Conservation (phyloP, 805 yeast species). For the Metschnikowia noctiluminum region DNA sequence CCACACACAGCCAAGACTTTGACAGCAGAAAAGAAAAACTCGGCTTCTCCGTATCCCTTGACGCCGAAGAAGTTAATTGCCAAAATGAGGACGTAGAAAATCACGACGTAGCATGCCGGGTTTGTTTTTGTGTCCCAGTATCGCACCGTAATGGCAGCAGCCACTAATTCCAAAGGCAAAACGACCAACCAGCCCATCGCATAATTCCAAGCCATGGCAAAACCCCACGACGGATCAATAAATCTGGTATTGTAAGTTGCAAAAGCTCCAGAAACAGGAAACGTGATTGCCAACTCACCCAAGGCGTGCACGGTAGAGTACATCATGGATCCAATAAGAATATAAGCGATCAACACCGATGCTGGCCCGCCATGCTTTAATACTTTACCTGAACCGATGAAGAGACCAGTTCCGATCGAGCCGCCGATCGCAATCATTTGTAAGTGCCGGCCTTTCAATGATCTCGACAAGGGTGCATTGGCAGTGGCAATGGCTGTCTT, state of each 20-base stretch:
- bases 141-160: slow-evolving; percentile 54
- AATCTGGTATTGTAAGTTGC: slow-evolving; percentile 61
- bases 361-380: slow-evolving; percentile 73
- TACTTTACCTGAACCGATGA: slow-evolving; percentile 69
- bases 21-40: slow-evolving; percentile 60
- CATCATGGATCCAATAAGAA: slow-evolving; percentile 33
- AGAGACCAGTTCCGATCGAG: slow-evolving; percentile 78
- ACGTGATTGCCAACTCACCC: slow-evolving; percentile 50
- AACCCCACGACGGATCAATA: slow-evolving; percentile 67
- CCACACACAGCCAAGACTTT: slow-evolving; percentile 63
- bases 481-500: slow-evolving; percentile 49
- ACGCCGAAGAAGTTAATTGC: slow-evolving; percentile 17
- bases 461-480: slow-evolving; percentile 54
- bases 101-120: slow-evolving; percentile 54
- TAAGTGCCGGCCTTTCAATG: slow-evolving; percentile 54
- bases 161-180: slow-evolving; percentile 63
- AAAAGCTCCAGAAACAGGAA: slow-evolving; percentile 46
- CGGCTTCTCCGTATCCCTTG: slow-evolving; percentile 49
- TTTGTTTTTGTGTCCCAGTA: slow-evolving; percentile 51
- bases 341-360: slow-evolving; percentile 38
- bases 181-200: slow-evolving; percentile 51
- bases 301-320: slow-evolving; percentile 39
- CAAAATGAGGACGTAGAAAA: slow-evolving; percentile 49
- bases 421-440: slow-evolving; percentile 66
- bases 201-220: slow-evolving; percentile 72